Evolutionary conservation across 1,284 basidiomycete species (phyloP).

Genomic region (Ustilago xerochloae): DNA sequence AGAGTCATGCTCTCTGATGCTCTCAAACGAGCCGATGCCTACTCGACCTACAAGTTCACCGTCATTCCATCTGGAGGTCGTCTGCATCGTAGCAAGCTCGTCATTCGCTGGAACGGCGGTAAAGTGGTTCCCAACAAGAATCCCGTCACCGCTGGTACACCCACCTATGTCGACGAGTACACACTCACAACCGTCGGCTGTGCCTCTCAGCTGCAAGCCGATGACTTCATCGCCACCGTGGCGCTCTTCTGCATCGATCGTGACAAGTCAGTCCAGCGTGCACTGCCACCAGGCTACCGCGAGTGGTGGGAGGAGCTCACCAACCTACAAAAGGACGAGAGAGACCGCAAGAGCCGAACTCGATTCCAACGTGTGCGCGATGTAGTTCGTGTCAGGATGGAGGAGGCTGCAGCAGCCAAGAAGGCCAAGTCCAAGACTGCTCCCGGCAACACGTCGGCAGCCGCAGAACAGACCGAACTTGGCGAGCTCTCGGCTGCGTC

Average conservation of each 20-base stretch:
- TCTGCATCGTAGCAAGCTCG: conserved; percentile 56
- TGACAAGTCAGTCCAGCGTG: conserved; percentile 65
- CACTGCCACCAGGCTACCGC: conserved; percentile 82
- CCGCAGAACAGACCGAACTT: conserved; percentile 37
- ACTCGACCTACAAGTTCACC: conserved; percentile 78
- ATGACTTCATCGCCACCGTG: conserved; percentile 88
- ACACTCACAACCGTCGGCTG: conserved; percentile 88
- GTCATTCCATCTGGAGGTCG: conserved; percentile 48
- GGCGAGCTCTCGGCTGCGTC: conserved; percentile 47
- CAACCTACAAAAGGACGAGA: conserved; percentile 73
- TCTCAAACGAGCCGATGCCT: conserved; percentile 74
- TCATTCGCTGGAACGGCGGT: conserved; percentile 60
- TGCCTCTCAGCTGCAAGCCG: conserved; percentile 80
- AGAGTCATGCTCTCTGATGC: conserved; percentile 59
- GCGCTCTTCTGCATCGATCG: conserved; percentile 75
- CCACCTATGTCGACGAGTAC: conserved; percentile 75
- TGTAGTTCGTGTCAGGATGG: conserved; percentile 75
- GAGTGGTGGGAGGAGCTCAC: conserved; percentile 95
- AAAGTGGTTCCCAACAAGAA: conserved; percentile 55
- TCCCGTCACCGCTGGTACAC: conserved; percentile 70
- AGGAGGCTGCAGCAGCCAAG: conserved; percentile 53
- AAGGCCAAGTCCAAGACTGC: conserved; percentile 46
- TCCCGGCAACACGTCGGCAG: conserved; percentile 5
- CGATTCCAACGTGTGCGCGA: conserved; percentile 72
- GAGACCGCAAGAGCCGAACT: conserved; percentile 77